Evolutionary conservation across 1,284 basidiomycete species (phyloP).

Genomic region (Boletellus deceptivus): DNA sequence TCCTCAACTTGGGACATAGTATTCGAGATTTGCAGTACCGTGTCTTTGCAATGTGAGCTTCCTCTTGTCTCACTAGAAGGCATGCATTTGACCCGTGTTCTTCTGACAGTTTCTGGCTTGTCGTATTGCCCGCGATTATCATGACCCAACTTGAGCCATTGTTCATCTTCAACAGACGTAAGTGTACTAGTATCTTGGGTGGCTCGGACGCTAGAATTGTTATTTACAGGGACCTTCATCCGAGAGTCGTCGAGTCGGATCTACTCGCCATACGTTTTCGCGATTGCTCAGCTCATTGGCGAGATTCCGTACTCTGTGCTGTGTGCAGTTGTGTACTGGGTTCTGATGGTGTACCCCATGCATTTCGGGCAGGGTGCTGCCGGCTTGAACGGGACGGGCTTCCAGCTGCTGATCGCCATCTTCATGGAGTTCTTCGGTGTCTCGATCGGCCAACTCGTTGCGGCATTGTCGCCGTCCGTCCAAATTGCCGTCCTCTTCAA

Average conservation of each 20-base stretch:
- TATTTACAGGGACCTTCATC: conserved; percentile 51
- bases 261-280: conserved; percentile 81
- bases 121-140: conserved; percentile 72
- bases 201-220: neutral
- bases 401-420: conserved; percentile 69
- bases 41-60: conserved; percentile 70
- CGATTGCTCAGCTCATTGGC: conserved; percentile 77
- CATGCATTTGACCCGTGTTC: conserved; percentile 1
- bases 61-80: neutral
- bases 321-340: conserved; percentile 77
- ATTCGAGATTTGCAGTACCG: conserved; percentile 80
- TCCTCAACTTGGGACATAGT: conserved; percentile 72
- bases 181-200: conserved; percentile 16
- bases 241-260: conserved; percentile 75
- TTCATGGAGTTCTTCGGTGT: conserved; percentile 79
- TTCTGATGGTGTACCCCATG: conserved; percentile 73
- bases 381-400: conserved; percentile 67
- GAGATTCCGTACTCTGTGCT: conserved; percentile 79
- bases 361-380: conserved; percentile 66
- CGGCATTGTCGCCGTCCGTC: conserved; percentile 72
- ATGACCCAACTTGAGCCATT: conserved; percentile 82
- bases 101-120: conserved; percentile 58
- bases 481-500: conserved; percentile 81
- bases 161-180: conserved; percentile 79
- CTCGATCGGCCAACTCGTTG: conserved; percentile 72